Evolutionary conservation across 306 rosid genomes (phyloP), one percentile per base, ranked within the genome.

Genomic region (Sechiopsis laciniata): DNA sequence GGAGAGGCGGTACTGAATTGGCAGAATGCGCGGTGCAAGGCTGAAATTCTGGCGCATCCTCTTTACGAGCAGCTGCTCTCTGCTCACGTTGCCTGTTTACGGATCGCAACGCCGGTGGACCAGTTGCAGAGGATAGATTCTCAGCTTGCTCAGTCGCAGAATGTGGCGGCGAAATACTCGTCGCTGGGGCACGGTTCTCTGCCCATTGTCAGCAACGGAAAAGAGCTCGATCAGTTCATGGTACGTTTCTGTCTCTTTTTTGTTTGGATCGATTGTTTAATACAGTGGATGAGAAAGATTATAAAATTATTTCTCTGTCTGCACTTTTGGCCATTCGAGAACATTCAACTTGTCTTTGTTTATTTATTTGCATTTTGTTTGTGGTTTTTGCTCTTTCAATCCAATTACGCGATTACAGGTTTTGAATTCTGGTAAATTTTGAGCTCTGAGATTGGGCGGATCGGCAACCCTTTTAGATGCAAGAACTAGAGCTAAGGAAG

Each of bases 101-200:
- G 97, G 77, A 88, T 94, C 56, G 97, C 99, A 2, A 94, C 99
- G 0, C 99, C 99, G 17, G 96, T 91, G 10, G 97, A 95, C 80
- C 99, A 95, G 91, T 75, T 95, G 78, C 95, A 97, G 1, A 89
- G 96, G 80, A 89, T 95, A 76, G 97, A 95, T 59, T 96, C 96
- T 48, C 96, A 95, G 89, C 85, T 95, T 48, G 85, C 90, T 2
- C 90, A 88, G 88, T 91, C 99, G 6, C 92, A 89, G 90, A 95
- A 88, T 42, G 48, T 42, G 48, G 48, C 48, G 11, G 48, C 48
- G 48, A 42, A 42, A 42, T 42, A 42, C 48, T 91, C 97, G 21
- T 82, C 92, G 20, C 80, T 86, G 4, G 82, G 81, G 16, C 92
- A 89, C 13, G 85, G 73, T 8, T 68, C 79, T 51, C 83, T 76